Evolutionary conservation across 352 stramenopile species (phyloP), one percentile per base, ranked within the genome.

Genomic region (Phytopythium boreale): DNA sequence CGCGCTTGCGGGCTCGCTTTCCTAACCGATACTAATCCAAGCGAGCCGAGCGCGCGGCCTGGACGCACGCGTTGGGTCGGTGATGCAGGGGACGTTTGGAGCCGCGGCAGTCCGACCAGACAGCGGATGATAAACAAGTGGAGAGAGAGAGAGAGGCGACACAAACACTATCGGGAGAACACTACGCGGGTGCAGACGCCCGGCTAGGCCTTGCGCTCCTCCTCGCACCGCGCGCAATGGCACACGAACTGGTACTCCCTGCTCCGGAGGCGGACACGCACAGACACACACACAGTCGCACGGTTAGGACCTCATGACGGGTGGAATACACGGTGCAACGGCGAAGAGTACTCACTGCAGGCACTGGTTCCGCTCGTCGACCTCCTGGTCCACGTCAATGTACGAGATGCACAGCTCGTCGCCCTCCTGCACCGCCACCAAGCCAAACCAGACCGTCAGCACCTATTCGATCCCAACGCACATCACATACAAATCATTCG

Each of bases 381-480:
- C 77, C 20, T 83, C 67, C 66, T 90, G 79, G 37, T 95, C 78
- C 37, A 92, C 80, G 61, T 98, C 90, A 69, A 99, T 97, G 78
- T 99, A 99, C 67, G 91, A 97, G 62, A 98, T 98, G 49, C 83
- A 93, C 31, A 99, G 79, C 84, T 99, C 96, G 61, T 98, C 93
- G 24, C 88, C 89, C 63, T 77, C 69, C 86, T 93, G 49, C 15
- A 69, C 55, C 39, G 31, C 19, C 22, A 57, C 27, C 15, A 52
- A 68, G 52, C 17, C 44, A 17, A 5, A 36, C n/a, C n/a, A n/a
- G n/a, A n/a, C n/a, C n/a, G 9, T 44, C 56, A 29, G 24, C 12
- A 31, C 29, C n/a, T n/a, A 34, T 34, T 49, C 53, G 12, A 19
- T 53, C n/a, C 31, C 43, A 50, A 11, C 47, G 22, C 22, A 12